A percentile compares a stretch with the other conserved stretches of the same genome.
phyloP scores from a whole-genome alignment of 352 stramenopile genomes.

The Phytophthora tentaculata region DNA sequence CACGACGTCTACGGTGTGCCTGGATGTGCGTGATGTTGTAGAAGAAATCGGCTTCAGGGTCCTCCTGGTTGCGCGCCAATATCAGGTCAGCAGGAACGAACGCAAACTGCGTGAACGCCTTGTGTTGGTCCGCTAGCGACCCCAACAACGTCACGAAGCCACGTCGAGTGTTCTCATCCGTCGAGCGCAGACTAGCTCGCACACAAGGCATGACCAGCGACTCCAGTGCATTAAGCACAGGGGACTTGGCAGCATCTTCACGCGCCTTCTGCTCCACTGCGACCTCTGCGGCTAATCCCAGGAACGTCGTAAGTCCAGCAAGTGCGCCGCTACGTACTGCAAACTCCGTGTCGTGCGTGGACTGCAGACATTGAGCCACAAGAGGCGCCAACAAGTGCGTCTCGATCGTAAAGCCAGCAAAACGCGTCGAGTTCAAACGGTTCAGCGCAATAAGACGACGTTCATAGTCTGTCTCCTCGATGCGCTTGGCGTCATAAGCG shows the following conservation, averaged over 20 bases:
- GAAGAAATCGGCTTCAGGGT: conserved; percentile 98
- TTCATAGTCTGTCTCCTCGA: conserved; percentile 89
- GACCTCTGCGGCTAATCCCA: conserved; percentile 49
- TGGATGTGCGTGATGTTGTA: conserved; percentile 99
- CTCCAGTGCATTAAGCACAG: conserved; percentile 80
- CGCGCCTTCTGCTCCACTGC: conserved; percentile 25
- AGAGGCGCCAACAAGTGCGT: conserved; percentile 78
- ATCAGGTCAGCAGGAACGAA: conserved; percentile 78
- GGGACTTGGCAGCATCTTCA: conserved; percentile 38
- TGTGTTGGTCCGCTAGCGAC: conserved; percentile 62
- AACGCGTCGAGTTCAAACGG: conserved; percentile 63
- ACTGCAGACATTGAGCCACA: conserved; percentile 79
- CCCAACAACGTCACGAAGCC: conserved; percentile 88
- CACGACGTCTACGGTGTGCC: conserved; percentile 93
- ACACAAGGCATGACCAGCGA: conserved; percentile 91
- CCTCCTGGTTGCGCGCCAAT: conserved; percentile 77
- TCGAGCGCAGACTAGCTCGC: conserved; percentile 80
- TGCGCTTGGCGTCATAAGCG: conserved; percentile 77
- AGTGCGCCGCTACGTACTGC: conserved; percentile 82
- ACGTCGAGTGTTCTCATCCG: conserved; percentile 76
- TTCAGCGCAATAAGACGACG: conserved; percentile 80
- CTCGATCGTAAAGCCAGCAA: conserved; percentile 64
- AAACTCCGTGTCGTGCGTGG: conserved; percentile 86
- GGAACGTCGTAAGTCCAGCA: conserved; percentile 60
- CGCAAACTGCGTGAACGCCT: conserved; percentile 43